phyloP scores from a whole-genome alignment of 2,329 filamentous ascomycete species.

The Colletotrichum magnum region DNA sequence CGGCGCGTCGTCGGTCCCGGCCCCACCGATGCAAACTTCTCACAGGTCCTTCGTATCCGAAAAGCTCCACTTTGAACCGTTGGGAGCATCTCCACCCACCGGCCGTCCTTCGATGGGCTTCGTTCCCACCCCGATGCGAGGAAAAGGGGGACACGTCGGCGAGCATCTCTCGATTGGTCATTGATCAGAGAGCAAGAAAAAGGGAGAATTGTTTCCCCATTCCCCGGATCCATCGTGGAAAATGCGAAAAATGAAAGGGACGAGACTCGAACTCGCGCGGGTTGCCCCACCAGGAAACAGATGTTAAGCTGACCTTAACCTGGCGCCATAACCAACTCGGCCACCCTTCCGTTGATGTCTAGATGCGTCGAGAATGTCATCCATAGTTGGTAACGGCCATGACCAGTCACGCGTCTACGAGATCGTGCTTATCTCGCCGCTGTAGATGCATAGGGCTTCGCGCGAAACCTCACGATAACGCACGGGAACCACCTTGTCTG shows the following conservation, averaged over 20 bases:
- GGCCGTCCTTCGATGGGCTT: conserved; percentile 1
- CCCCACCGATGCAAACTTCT: conserved; percentile 37
- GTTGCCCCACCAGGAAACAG: conserved; percentile 41
- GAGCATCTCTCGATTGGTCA: neutral
- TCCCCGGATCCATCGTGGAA: neutral
- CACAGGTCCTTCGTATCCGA: conserved; percentile 34
- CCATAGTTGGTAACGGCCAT: neutral
- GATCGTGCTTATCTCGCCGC: conserved; percentile 3
- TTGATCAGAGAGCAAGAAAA: neutral
- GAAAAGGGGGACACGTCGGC: conserved; percentile 8
- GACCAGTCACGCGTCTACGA: neutral
- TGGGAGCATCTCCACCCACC: conserved; percentile 8
- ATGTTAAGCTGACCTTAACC: conserved; percentile 41
- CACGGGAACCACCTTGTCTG: neutral
- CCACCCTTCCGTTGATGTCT: conserved; percentile 29
- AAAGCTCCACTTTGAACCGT: conserved; percentile 5
- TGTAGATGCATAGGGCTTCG: conserved; percentile 1
- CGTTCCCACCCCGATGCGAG: conserved; percentile 6
- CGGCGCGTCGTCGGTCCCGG: conserved; percentile 22
- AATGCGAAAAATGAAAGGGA: conserved; percentile 21
- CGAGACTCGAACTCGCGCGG: conserved; percentile 41
- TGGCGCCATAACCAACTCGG: conserved; percentile 42
- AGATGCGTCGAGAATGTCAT: accelerated
- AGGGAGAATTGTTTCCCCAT: neutral
- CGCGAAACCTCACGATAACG: neutral